A percentile compares a stretch with the other conserved stretches of the same genome.
phyloP scores from a whole-genome alignment of 805 yeast genomes.

The Schizosaccharomyces octosporus region DNA sequence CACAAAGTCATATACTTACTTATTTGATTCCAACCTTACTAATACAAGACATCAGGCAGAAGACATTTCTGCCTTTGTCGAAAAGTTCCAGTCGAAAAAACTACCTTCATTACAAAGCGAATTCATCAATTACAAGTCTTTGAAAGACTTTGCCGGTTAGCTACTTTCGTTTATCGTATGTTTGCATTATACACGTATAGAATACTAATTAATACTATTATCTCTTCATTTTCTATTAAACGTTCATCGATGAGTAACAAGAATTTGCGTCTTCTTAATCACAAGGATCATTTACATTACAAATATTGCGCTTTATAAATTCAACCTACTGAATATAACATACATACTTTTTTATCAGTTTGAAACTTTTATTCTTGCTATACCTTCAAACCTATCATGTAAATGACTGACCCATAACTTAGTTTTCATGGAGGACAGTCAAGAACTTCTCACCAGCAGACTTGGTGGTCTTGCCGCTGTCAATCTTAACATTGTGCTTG shows the following conservation, averaged over 20 bases:
- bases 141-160: background rate
- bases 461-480: conserved; percentile 1
- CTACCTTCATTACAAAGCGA: background rate
- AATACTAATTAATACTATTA: too few species aligned
- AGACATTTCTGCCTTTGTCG: background rate
- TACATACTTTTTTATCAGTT: background rate
- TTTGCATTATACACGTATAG: too few species aligned
- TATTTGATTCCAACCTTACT: background rate
- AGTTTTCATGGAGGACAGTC: background rate
- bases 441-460: conserved; percentile 3
- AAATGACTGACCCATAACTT: background rate
- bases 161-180: background rate
- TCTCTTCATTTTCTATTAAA: too few species aligned
- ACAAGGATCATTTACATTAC: too few species aligned
- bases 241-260: too few species aligned
- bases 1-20: background rate
- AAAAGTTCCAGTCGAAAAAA: background rate
- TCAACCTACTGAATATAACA: too few species aligned
- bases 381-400: background rate
- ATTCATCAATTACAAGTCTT: background rate
- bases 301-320: too few species aligned
- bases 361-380: background rate
- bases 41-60: background rate
- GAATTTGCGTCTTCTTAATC: too few species aligned
- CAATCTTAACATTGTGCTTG: conserved; percentile 4